Evolutionary conservation across 2,329 filamentous ascomycete species (phyloP), one percentile per base, ranked within the genome.

Genomic region (Aspergillus pseudonomiae): DNA sequence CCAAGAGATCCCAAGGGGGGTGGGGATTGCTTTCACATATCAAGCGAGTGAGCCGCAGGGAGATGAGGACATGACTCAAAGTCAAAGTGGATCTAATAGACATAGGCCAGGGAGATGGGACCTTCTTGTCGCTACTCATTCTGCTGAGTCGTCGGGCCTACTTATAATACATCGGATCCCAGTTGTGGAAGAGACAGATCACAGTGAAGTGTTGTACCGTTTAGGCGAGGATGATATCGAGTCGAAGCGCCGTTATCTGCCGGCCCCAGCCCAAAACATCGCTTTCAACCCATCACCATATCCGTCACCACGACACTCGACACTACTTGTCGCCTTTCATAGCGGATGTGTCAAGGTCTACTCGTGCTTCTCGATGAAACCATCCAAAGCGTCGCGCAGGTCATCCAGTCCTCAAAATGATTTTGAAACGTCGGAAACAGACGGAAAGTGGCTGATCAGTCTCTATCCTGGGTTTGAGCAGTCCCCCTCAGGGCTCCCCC

Each of bases 341-440:
- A 80, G 78, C n/a, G 86, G 87, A 6, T 81, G 79, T 48, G 84
- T 86, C 32, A 85, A 86, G 59, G 78, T 89, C 16, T 87, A 86
- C 69, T 84, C 87, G 59, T 84, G 83, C 30, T 81, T 86, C 36
- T 77, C 82, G 19, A 71, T 67, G 26, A 76, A 72, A 48, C 61
- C 66, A 19, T 67, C 67, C 7, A 76, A 69, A 54, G 54, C 70
- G 19, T 63, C 65, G 7, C 70, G 75, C 6, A 73, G 75, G 24
- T 68, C 72, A 4, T 74, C 75, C 14, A 68, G 66, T 4, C 68
- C 75, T 16, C 72, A 72, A 32, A 73, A 69, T 34, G 76, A 77
- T 14, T 68, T 70, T 24, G 77, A 78, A 11, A 71, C 65, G 14
- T 67, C 70, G 7, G 75, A 75, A n/a, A 70, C 70, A 12, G 74